Base-by-base conservation (phyloP, 192 early-diverging fungal genomes). In the Spinellus fusiger region DNA sequence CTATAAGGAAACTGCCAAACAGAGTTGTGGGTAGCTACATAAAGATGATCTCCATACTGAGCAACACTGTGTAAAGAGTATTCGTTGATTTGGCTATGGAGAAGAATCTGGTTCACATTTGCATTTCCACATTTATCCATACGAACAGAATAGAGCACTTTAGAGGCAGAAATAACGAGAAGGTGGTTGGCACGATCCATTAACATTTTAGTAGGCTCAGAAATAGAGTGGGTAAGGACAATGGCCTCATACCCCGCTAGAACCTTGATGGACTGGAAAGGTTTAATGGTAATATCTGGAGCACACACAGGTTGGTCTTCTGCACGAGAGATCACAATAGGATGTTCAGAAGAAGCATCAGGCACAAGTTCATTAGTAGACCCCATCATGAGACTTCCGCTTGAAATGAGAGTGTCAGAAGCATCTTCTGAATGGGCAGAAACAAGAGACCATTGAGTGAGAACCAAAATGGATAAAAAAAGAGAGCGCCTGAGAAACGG, bases 91-190 rank as follows among this genome's bases (percentile, higher is more conserved):
- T 46, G 5, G 23, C 29, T 47, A 5, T 47, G 44, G 22, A 33
- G 25, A 16, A 65, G 52, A 1, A 65, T 61, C 0, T 61, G 28
- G 18, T 65, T 61, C 25, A 47, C 26, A 25, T 65, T 44, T 1
- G 57, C 34, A 28, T 71, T 71, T 6, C 63, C 62, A 15, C 69
- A 71, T 35, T 38, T 25, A 49, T 71, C 69, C 64, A 65, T 65
- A 33, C 69, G 50, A 0, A 71, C 16, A 50, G 63, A 65, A 38
- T 61, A 71, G 15, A 71, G 31, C 0, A 49, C 51, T 20, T 65
- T 38, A 18, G 47, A 47, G 13, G 51, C 58, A 22, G 62, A 54
- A 13, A 71, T 28, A 23, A 65, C 62, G 23, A 71, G 48, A 1
- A 71, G 38, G 25, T 71, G 69, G 31, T 61, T 55, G 18, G 54